Percentiles rank a stretch among this genome's conserved stretches.
phyloP scores from a whole-genome alignment of 2,329 filamentous ascomycete genomes.

The Phoma sp. region DNA sequence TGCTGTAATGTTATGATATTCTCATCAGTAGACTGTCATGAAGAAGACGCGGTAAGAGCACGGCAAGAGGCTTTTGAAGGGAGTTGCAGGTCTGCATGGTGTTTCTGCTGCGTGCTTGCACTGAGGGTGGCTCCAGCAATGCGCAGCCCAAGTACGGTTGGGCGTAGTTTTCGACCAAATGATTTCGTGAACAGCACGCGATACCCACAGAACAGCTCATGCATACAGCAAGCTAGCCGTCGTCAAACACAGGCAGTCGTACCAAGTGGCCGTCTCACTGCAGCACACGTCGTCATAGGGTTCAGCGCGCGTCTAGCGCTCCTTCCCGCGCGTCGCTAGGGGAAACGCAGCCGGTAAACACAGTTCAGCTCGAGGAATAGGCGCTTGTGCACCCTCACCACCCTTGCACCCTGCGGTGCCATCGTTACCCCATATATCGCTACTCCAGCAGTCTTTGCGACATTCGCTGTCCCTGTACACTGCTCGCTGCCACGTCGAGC shows the following conservation, averaged over 20 bases:
- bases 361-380: conserved; percentile 15
- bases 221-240: conserved; percentile 2
- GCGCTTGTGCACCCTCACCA: conserved; percentile 30
- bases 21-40: too few relatives aligned
- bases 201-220: conserved; percentile 9
- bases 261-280: conserved; percentile 10
- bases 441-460: conserved; percentile 22
- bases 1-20: too few relatives aligned
- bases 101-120: too few relatives aligned
- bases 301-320: conserved; percentile 24
- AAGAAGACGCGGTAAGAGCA: too few relatives aligned
- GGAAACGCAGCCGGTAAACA: conserved; percentile 32
- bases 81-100: too few relatives aligned
- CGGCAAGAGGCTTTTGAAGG: too few relatives aligned
- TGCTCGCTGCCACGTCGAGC: conserved; percentile 17
- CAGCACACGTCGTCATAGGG: conserved; percentile 22
- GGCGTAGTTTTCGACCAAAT: not conserved
- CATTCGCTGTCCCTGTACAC: conserved; percentile 21
- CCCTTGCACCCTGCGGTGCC: conserved; percentile 23
- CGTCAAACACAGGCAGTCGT: not conserved
- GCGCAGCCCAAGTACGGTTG: not conserved
- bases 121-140: not conserved
- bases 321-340: conserved; percentile 32
- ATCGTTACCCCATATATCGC: conserved; percentile 15
- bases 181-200: not conserved